A percentile compares a stretch with the other conserved stretches of the same genome.
Evolutionary conservation across 164 flowering plant species (phyloP).

Genomic region (Nelumbo lutea): DNA sequence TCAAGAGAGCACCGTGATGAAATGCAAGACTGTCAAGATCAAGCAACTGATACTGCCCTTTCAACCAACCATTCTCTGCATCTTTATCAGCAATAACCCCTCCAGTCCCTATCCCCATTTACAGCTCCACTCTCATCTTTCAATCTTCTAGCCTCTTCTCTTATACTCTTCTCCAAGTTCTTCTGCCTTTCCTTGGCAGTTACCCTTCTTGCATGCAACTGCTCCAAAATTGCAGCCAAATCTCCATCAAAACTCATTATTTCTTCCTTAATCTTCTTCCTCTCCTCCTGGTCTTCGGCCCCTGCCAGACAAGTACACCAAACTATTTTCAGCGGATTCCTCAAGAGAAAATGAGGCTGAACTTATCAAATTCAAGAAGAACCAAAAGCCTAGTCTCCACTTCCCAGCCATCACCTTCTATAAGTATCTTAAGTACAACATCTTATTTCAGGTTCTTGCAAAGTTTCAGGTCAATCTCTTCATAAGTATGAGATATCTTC

Average conservation of each 20-base stretch:
- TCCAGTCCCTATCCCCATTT: slow-evolving; percentile 36
- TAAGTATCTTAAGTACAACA: background rate
- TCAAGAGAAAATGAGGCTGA: background rate
- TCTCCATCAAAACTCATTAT: slow-evolving; percentile 51
- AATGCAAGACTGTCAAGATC: slow-evolving; percentile 70
- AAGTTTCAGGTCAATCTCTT: background rate
- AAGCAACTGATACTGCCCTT: slow-evolving; percentile 54
- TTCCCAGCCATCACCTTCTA: background rate
- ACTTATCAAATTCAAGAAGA: background rate
- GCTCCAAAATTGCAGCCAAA: slow-evolving; percentile 57
- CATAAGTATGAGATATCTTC: background rate
- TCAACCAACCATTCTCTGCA: slow-evolving; percentile 48
- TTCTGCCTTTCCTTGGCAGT: slow-evolving; percentile 71
- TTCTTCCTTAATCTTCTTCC: slow-evolving; percentile 65
- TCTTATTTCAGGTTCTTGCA: background rate
- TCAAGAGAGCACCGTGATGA: slow-evolving; percentile 77
- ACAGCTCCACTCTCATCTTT: slow-evolving; percentile 49
- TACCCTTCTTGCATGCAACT: slow-evolving; percentile 70
- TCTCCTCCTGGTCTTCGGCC: slow-evolving; percentile 65
- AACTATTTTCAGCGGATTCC: background rate
- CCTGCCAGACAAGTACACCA: slow-evolving; percentile 13
- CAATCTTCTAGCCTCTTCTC: slow-evolving; percentile 69
- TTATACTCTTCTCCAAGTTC: slow-evolving; percentile 66
- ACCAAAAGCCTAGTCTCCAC: background rate
- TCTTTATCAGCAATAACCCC: slow-evolving; percentile 18